Conservation (phyloP, 257 asterid genomes). For the Petrea volubilis region DNA sequence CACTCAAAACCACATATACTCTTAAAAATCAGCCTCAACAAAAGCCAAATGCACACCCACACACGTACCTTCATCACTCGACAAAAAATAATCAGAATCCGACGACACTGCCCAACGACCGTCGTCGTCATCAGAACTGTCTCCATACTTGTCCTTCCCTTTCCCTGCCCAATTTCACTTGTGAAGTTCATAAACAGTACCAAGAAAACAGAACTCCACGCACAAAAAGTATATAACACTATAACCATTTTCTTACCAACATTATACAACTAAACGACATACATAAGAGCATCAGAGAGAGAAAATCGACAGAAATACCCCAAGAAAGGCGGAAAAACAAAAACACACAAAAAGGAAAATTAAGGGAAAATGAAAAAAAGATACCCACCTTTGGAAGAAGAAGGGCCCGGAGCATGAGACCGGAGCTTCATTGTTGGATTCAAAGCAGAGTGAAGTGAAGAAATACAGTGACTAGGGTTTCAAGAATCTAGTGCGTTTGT, state of each 20-base stretch:
- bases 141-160: constrained; percentile 29
- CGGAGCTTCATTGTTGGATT: constrained; percentile 39
- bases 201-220: neutral
- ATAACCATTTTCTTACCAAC: neutral
- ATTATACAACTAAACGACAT: neutral
- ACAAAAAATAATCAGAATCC: constrained; percentile 33
- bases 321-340: neutral
- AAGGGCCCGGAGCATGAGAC: constrained; percentile 28
- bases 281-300: neutral
- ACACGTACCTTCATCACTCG: constrained; percentile 28
- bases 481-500: neutral
- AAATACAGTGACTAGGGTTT: constrained; percentile 26
- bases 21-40: neutral
- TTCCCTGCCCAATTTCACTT: constrained; percentile 32
- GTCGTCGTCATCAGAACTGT: constrained; percentile 43
- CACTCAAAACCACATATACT: constrained; percentile 10
- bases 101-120: constrained; percentile 9
- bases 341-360: neutral
- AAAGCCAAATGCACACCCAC: constrained; percentile 4
- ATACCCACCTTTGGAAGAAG: constrained; percentile 37
- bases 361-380: neutral
- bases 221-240: neutral
- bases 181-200: neutral
- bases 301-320: neutral
- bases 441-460: neutral